These are phyloP conservation scores for Sporobolomyces pararoseus DNA, from an alignment of 768 basidiomycete genomes.

Conservation along the genomic window DNA sequence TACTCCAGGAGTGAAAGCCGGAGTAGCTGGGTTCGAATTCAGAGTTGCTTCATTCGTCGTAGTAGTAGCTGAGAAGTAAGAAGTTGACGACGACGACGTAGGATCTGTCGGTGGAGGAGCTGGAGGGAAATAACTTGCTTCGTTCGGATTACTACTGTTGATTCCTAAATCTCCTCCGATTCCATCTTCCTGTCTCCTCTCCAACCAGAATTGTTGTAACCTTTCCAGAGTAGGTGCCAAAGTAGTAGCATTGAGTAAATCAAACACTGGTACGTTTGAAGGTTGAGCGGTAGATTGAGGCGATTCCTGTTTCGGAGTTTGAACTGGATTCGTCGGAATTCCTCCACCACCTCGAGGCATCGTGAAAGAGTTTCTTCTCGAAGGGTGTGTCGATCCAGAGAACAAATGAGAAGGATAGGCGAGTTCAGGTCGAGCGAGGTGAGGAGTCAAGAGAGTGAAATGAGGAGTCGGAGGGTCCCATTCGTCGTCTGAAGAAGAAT, in stretches of 20 bases:
- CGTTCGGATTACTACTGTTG: neutral
- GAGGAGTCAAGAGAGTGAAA: constrained; percentile 43
- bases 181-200: constrained; percentile 38
- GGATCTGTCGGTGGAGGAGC: neutral
- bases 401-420: constrained; percentile 36
- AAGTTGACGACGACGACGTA: no score
- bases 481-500: constrained; percentile 51
- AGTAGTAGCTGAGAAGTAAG: neutral
- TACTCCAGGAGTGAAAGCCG: constrained; percentile 20
- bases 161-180: constrained; percentile 40
- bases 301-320: neutral
- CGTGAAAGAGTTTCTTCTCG: constrained; percentile 8
- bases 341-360: constrained; percentile 6
- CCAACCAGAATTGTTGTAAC: constrained; percentile 41
- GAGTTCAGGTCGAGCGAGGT: constrained; percentile 31
- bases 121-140: constrained; percentile 33
- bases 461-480: constrained; percentile 53
- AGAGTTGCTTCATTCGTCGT: neutral
- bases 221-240: constrained; percentile 40
- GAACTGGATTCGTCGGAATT: neutral
- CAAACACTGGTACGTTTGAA: constrained; percentile 36
- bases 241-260: constrained; percentile 28
- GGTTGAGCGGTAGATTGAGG: neutral
- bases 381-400: constrained; percentile 17
- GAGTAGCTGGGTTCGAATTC: neutral